Base-by-base conservation (phyloP, 2,329 filamentous ascomycete genomes). In the Colletotrichum scovillei region DNA sequence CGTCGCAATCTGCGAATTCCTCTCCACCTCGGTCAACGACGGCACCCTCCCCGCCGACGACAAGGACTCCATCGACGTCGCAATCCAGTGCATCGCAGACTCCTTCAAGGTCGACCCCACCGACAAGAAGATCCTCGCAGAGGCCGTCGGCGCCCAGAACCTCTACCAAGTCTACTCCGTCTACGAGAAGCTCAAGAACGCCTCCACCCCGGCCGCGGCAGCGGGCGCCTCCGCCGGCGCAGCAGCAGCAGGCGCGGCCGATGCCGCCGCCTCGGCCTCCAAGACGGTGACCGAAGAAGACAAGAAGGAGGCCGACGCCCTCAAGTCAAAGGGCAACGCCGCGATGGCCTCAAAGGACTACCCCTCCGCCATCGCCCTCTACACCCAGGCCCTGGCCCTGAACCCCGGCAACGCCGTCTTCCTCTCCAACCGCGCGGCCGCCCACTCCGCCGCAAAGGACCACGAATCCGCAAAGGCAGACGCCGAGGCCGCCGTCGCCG, bases 311-410 rank as follows among this genome's bases (percentile, higher is more conserved):
- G 96, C 96, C 73, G 97, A 99, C 82, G 88, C 89, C 76, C 88
- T 98, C 78, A 99, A 99, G 88, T 93, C 91, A 73, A 91, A 94
- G 80, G 97, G 97, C 78, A 99, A 99, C 85, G 92, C 94, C 67
- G 95, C 96, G 73, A 98, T 99, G 95, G 93, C 94, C 71, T 91
- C 93, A 82, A 98, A 98, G 87, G 95, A 98, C 84, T 98, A 98
- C 87, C 79, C 88, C 58, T 80, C 86, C 55, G 97, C 97, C 75
- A 95, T 98, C 81, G 92, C 94, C 78, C 88, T 94, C 77, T 99
- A 99, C 88, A 94, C 94, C 30, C 89, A 96, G 83, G 97, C 97
- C 4, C 91, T 99, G 30, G 88, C 90, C 69, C 87, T 98, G 66
- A 86, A 94, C 77, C 95, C 97, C 1, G 87, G 90, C 76, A 98